Base-by-base conservation (phyloP, 2,329 filamentous ascomycete genomes). In the Verticillium isaacii region DNA sequence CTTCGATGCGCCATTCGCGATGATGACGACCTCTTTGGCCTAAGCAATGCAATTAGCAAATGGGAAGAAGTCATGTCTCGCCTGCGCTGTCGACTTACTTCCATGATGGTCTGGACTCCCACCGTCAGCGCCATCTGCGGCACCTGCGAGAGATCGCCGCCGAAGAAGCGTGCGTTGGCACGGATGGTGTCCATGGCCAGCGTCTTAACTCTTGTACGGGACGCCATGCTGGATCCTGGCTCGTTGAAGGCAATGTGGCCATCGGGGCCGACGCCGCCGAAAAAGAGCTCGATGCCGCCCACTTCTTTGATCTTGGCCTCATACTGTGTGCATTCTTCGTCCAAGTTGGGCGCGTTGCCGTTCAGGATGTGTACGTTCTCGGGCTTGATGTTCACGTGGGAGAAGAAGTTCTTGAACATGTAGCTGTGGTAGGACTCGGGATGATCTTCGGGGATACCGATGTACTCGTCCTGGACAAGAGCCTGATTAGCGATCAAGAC, bases 211-310 rank as follows among this genome's bases (percentile, higher is more conserved):
- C 90, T 81, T 2, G 90, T 92, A 52, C 88, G 82, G 60, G 87
- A 90, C 65, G 81, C 82, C 58, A 93, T 77, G 60, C 86, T 90
- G 6, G 88, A 90, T 12, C 89, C 90, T 5, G 90, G 90, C 76
- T 93, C 90, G 75, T 93, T 93, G 81, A 93, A 93, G 15, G 90
- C 90, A 65, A 93, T 90, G 74, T 93, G 90, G 14, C 90, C 90
- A 70, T 93, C 90, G 25, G 89, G 85, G 34, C 90, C 90, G 56
- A 93, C 90, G 25, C 90, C 90, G 25, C 89, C 90, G 2, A 93
- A 80, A 73, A 93, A 93, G 6, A 93, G 81, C 72, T 92, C 89
- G 66, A 93, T 91, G 57, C 90, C 90, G 58, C 90, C 90, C 15
- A 78, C 84, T 39, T 80, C 79, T 64, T 82, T 82, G 75, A 93